Conservation (phyloP, 371 early-diverging fungal species). For the Lichtheimia corymbifera region DNA sequence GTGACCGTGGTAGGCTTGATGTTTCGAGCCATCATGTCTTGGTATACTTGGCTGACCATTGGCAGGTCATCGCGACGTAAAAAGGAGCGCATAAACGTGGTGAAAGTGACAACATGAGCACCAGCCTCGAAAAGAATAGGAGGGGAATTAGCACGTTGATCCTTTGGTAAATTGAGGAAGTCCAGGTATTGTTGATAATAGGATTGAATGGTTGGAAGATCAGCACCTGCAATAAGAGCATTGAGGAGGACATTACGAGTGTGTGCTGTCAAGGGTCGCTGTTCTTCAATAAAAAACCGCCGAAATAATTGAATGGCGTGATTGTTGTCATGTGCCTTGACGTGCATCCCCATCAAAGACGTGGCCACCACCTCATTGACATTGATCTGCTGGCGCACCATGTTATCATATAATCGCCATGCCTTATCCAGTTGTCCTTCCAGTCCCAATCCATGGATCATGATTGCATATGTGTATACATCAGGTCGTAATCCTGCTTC, state of each 20-base stretch:
- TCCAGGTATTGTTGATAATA: constrained; percentile 36
- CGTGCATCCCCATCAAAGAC: constrained; percentile 48
- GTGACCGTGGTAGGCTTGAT: constrained; percentile 44
- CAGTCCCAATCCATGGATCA: constrained; percentile 43
- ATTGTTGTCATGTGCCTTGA: constrained; percentile 44
- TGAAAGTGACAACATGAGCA: constrained; percentile 42
- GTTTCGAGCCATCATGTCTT: constrained; percentile 35
- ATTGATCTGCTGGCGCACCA: constrained; percentile 29
- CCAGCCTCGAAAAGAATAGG: constrained; percentile 19
- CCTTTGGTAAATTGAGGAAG: constrained; percentile 4
- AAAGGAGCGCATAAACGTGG: constrained; percentile 52
- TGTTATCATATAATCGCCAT: constrained; percentile 39
- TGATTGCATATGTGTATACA: constrained; percentile 48
- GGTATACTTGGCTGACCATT: constrained; percentile 44
- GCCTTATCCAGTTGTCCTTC: constrained; percentile 43
- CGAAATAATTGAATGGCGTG: constrained; percentile 35
- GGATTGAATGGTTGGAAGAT: constrained; percentile 16
- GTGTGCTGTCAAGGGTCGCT: constrained; percentile 21
- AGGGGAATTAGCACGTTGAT: neutral
- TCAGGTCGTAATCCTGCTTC: constrained; percentile 43
- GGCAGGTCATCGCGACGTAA: constrained; percentile 34
- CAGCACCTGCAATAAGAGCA: constrained; percentile 33
- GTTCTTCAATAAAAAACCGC: constrained; percentile 26
- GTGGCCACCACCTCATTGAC: constrained; percentile 38
- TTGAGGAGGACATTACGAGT: constrained; percentile 45